Conservation (phyloP, 148 eudicot species). For the Spergularia bocconei region DNA sequence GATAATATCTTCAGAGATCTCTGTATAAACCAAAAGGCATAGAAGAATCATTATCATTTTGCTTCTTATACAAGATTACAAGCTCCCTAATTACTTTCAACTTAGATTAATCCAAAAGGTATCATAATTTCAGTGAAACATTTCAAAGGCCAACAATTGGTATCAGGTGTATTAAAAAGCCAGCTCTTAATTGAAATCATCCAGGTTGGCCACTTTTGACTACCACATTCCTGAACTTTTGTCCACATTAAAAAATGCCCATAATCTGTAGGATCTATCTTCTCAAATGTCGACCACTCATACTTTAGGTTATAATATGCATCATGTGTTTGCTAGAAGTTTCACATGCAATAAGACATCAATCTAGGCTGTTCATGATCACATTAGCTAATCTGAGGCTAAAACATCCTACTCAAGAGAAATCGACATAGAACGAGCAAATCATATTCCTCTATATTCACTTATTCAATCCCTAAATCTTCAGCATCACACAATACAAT, state of each 20-base stretch:
- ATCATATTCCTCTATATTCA: constrained; percentile 4
- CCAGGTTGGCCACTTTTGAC: constrained; percentile 16
- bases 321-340: constrained; percentile 16
- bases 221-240: constrained; percentile 10
- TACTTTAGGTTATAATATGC: not conserved
- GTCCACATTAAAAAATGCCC: constrained; percentile 12
- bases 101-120: not conserved
- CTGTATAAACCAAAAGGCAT: constrained; percentile 43
- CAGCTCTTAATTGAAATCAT: not conserved
- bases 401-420: constrained; percentile 4
- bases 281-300: constrained; percentile 10
- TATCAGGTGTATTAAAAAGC: not conserved
- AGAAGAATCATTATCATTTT: not conserved
- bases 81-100: not conserved
- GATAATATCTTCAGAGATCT: constrained; percentile 70
- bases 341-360: constrained; percentile 3
- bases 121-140: not conserved
- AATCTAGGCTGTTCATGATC: constrained; percentile 12
- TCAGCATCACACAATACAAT: not conserved
- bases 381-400: not conserved
- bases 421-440: not conserved
- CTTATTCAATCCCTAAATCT: not conserved
- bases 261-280: constrained; percentile 5
- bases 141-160: constrained; percentile 11
- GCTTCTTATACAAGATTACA: not conserved